Evolutionary conservation across 2,329 filamentous ascomycete genomes (phyloP), one percentile per base, ranked within the genome.

Genomic region (Teratosphaeria pseudoeucalypti): DNA sequence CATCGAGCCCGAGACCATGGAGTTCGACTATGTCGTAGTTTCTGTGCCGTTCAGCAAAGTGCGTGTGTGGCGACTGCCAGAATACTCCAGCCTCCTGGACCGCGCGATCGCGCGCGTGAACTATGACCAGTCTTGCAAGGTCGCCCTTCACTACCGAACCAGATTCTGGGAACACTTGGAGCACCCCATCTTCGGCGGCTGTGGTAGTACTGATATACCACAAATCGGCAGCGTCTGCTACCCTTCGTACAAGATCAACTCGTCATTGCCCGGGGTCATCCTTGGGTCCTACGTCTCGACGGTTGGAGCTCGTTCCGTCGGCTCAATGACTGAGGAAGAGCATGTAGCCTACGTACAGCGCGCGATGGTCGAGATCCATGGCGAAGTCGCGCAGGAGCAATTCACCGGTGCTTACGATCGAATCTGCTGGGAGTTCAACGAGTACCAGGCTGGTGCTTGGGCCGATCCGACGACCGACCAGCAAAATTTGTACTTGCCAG

Each of bases 321-420:
- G 73, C 1, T 74, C 80, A 6, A 73, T 82, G 53, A 75, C 78
- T 11, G 82, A 85, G 58, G 76, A 76, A 12, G 81, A 87, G 64
- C 85, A 89, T 66, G 81, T 87, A 2, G 79, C 81, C 16, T 79
- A 83, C 58, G 79, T 85, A 1, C 78, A 87, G 62, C 80, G 86
- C 52, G 82, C 85, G 23, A 87, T 89, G 82, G 75, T 82, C 14
- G 82, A 87, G 69, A 80, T 87, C n/a, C 85, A 88, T 67, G 85
- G 85, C 4, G 71, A 78, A 0, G 73, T 85, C 34, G 84, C 82
- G 0, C 72, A 74, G 1, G 78, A 85, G 60, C 77, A 88, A 67
- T 89, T 79, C 66, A 89, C 85, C 0, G 86, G 86, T 54, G 79
- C 80, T 39, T 87, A 83, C 65, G 79, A 85, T 59, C 78, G 86